Percentiles rank a stretch among this genome's conserved stretches.
Evolutionary conservation across 495 filamentous ascomycete species (phyloP).

Genomic region (Annulohypoxylon stygium): DNA sequence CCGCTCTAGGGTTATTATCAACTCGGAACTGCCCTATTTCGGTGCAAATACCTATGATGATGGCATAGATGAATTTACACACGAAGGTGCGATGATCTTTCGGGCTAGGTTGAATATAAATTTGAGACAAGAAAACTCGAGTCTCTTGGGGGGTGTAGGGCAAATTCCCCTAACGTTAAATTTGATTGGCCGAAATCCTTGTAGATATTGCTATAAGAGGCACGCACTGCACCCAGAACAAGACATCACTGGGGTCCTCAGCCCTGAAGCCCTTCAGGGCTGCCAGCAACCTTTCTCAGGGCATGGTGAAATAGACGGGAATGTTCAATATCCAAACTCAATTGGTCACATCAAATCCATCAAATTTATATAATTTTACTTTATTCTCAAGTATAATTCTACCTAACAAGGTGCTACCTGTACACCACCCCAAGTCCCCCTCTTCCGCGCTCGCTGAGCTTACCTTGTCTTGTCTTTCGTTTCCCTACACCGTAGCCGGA

Average conservation of each 20-base stretch:
- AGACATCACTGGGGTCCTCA: background rate
- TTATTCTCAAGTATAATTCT: conserved; percentile 41
- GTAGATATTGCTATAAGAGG: background rate
- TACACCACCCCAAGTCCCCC: conserved; percentile 23
- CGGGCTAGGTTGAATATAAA: no score
- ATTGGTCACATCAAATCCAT: background rate
- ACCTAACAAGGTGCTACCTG: conserved; percentile 41
- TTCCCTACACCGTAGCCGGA: background rate
- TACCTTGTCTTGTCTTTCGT: background rate
- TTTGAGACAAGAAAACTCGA: background rate
- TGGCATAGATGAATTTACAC: no score
- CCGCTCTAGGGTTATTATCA: background rate
- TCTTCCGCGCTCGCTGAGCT: conserved; percentile 18
- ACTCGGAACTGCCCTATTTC: no score
- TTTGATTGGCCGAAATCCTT: background rate
- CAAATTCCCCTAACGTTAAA: background rate
- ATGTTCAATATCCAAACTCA: background rate
- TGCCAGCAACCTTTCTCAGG: background rate
- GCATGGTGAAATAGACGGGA: no score
- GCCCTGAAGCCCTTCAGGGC: background rate
- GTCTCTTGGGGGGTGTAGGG: background rate
- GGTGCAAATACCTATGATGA: no score
- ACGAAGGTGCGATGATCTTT: background rate
- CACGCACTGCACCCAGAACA: background rate
- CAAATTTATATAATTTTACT: conserved; percentile 39